Evolutionary conservation across 805 yeast genomes (phyloP).

Genomic region (Candida ortonii): DNA sequence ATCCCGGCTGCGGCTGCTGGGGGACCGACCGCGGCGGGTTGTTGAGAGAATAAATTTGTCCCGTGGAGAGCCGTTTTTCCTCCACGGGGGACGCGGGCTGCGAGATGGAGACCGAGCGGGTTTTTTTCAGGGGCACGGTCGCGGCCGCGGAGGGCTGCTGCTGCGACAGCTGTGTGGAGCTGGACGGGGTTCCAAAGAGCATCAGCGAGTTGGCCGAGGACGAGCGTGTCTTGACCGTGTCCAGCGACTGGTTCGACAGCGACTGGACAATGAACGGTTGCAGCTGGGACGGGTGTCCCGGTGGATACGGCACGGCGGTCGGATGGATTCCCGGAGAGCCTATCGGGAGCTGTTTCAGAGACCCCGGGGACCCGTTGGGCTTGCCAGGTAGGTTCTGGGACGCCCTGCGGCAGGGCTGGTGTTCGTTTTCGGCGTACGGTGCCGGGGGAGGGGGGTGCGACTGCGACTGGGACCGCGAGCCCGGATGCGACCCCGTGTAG

Average conservation of each 20-base stretch:
- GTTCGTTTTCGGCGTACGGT: slow-evolving; percentile 8
- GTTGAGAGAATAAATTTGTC: slow-evolving; percentile 22
- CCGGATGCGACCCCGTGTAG: slow-evolving; percentile 7
- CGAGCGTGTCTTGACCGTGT: slow-evolving; percentile 19
- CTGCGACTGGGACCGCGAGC: slow-evolving; percentile 7
- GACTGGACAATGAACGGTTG: slow-evolving; percentile 9
- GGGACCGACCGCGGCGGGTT: slow-evolving; percentile 32
- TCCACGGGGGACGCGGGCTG: slow-evolving; percentile 17
- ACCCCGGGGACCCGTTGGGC: slow-evolving; percentile 17
- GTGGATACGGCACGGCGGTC: slow-evolving; percentile 2
- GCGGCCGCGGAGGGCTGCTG: slow-evolving; percentile 4
- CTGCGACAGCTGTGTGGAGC: slow-evolving; percentile 4
- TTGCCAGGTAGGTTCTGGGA: slow-evolving; percentile 14
- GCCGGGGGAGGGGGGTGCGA: slow-evolving; percentile 6
- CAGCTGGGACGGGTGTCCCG: slow-evolving; percentile 7
- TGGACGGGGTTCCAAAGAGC: slow-evolving; percentile 2
- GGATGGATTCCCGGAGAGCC: slow-evolving; percentile 5
- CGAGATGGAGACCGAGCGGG: slow-evolving; percentile 15
- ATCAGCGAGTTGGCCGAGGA: slow-evolving; percentile 17
- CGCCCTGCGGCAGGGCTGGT: slow-evolving; percentile 12
- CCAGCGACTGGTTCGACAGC: slow-evolving; percentile 10
- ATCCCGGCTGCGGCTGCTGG: slow-evolving; percentile 8
- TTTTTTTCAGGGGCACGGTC: slow-evolving; percentile 6
- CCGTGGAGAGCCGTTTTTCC: slow-evolving; percentile 15
- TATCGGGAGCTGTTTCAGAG: slow-evolving; percentile 11